These are phyloP conservation scores for Bidens hawaiensis DNA, from an alignment of 140 eudicot genomes.

Conservation along the genomic window DNA sequence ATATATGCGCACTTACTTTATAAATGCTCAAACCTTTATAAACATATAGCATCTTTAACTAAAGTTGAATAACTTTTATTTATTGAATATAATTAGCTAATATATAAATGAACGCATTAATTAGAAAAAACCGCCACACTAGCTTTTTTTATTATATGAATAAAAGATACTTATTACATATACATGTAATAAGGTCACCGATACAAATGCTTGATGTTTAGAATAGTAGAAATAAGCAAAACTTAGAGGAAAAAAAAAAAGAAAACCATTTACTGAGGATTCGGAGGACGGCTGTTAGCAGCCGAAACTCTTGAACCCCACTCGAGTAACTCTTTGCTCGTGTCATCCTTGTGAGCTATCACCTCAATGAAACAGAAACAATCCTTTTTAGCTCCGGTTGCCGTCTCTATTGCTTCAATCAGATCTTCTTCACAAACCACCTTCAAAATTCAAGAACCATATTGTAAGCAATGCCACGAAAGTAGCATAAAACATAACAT, in stretches of 20 bases:
- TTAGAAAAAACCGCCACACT: neutral
- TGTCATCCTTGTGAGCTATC: constrained; percentile 59
- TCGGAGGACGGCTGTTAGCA: constrained; percentile 74
- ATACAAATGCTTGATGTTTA: neutral
- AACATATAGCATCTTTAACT: neutral
- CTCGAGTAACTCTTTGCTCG: constrained; percentile 70
- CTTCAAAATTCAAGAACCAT: neutral
- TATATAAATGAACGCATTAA: neutral
- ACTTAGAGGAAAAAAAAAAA: too few relatives aligned
- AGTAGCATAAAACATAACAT: neutral
- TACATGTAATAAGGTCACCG: neutral
- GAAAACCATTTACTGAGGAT: constrained; percentile 48
- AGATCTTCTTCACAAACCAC: constrained; percentile 51
- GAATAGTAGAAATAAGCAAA: neutral
- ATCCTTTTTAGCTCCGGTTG: constrained; percentile 46
- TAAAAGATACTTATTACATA: neutral
- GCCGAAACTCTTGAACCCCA: constrained; percentile 76
- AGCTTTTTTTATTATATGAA: neutral
- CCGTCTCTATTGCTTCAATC: constrained; percentile 50
- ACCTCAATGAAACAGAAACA: constrained; percentile 63
- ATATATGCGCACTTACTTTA: neutral
- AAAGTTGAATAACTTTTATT: neutral
- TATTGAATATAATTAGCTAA: neutral
- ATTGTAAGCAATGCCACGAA: neutral
- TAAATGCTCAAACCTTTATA: neutral